Percentiles rank a stretch among this genome's conserved stretches.
Evolutionary conservation across 768 basidiomycete species (phyloP).

Genomic region (Collybiopsis confluens): DNA sequence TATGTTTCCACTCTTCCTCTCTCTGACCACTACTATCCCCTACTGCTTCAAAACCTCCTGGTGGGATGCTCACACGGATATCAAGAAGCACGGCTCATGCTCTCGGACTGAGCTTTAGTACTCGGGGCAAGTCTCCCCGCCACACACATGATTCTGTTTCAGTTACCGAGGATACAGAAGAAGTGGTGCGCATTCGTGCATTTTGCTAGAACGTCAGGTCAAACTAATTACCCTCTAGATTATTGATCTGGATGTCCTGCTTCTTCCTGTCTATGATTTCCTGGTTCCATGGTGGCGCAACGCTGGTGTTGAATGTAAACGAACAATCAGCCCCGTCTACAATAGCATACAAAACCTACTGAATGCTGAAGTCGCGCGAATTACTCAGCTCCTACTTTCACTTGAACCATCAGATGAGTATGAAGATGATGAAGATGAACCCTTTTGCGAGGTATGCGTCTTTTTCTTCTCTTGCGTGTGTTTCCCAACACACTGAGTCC

Average conservation of each 20-base stretch:
- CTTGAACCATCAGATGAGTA: background rate
- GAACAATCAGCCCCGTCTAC: conserved; percentile 5
- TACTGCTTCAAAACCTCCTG: too few relatives aligned
- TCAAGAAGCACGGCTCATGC: conserved; percentile 6
- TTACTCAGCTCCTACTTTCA: background rate
- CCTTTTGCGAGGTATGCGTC: background rate
- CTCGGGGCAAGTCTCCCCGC: background rate
- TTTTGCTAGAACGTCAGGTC: too few relatives aligned
- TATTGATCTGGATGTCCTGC: conserved; percentile 5
- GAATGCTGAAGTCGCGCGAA: background rate
- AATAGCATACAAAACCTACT: background rate
- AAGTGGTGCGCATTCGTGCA: conserved; percentile 1
- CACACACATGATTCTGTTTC: background rate
- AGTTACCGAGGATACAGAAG: background rate
- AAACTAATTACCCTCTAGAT: background rate
- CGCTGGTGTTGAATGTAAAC: background rate
- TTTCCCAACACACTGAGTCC: background rate
- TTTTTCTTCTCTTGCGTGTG: background rate
- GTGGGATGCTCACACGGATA: background rate
- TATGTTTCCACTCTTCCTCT: background rate
- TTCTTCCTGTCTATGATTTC: conserved; percentile 5
- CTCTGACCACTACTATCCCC: background rate
- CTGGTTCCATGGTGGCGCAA: conserved; percentile 2
- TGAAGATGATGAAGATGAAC: background rate
- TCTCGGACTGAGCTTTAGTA: background rate